Evolutionary conservation across 805 yeast genomes (phyloP).

Genomic region (Pichia pseudocactophila): DNA sequence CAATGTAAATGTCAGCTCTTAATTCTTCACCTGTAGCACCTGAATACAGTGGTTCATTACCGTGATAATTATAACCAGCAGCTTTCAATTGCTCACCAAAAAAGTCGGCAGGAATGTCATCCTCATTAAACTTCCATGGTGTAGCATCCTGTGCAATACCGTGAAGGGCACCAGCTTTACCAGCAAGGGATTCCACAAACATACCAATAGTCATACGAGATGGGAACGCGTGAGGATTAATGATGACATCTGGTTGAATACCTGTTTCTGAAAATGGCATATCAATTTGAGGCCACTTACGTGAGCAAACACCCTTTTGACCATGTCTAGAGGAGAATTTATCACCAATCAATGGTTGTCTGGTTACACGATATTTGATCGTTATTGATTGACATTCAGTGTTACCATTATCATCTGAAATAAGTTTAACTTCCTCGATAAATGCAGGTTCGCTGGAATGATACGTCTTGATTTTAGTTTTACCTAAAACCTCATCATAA

Average conservation of each 20-base stretch:
- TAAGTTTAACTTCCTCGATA: slow-evolving; percentile 87
- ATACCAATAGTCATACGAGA: slow-evolving; percentile 99
- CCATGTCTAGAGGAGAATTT: slow-evolving; percentile 97
- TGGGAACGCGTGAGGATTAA: slow-evolving; percentile 99
- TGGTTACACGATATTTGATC: slow-evolving; percentile 81
- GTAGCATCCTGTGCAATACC: slow-evolving; percentile 97
- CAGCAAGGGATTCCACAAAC: slow-evolving; percentile 98
- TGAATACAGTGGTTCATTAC: slow-evolving; percentile 98
- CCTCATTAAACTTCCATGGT: slow-evolving; percentile 89
- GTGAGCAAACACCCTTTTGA: slow-evolving; percentile 96
- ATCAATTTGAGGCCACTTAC: slow-evolving; percentile 95
- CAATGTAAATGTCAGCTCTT: slow-evolving; percentile 91
- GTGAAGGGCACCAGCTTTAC: slow-evolving; percentile 96
- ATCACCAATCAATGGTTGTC: slow-evolving; percentile 94
- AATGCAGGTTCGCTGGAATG: slow-evolving; percentile 92
- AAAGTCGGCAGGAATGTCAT: slow-evolving; percentile 93
- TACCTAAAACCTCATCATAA: slow-evolving; percentile 83
- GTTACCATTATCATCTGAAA: slow-evolving; percentile 75
- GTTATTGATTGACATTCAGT: slow-evolving; percentile 78
- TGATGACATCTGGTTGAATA: slow-evolving; percentile 94
- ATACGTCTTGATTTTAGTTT: slow-evolving; percentile 85
- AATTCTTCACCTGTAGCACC: slow-evolving; percentile 98
- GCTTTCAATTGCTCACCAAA: slow-evolving; percentile 85
- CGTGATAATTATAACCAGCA: slow-evolving; percentile 95
- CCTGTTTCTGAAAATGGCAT: slow-evolving; percentile 97